Conservation (phyloP, 2,329 filamentous ascomycete genomes). For the Neodidymelliopsis sp. region DNA sequence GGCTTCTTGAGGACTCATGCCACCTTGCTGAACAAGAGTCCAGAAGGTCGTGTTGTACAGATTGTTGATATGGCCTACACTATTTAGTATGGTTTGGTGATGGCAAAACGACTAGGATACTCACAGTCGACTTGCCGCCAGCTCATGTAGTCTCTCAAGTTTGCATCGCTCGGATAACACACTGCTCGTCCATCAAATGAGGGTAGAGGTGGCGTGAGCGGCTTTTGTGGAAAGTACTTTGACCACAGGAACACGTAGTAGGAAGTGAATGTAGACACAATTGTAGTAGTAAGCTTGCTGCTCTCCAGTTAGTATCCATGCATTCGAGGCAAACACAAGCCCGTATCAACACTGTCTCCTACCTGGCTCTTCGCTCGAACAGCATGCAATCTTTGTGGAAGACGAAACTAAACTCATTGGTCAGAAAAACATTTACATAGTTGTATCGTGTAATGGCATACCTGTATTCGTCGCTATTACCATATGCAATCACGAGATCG, state of each 20-base stretch:
- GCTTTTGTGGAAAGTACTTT: conserved; percentile 73
- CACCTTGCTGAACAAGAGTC: conserved; percentile 81
- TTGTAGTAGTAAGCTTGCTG: conserved; percentile 88
- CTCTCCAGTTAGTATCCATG: conserved; percentile 25
- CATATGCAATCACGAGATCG: conserved; percentile 88
- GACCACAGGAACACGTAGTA: conserved; percentile 88
- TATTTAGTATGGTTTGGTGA: too few species aligned
- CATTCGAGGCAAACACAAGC: too few species aligned
- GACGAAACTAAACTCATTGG: conserved; percentile 74
- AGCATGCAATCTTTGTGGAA: conserved; percentile 83
- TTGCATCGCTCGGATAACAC: conserved; percentile 81
- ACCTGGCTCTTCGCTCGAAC: conserved; percentile 86
- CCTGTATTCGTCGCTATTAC: conserved; percentile 94
- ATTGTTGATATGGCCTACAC: conserved; percentile 98
- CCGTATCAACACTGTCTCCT: too few species aligned
- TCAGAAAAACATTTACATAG: background rate
- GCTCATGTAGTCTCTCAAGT: conserved; percentile 92
- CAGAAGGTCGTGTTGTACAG: conserved; percentile 98
- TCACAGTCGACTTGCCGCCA: conserved; percentile 97
- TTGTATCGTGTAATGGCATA: conserved; percentile 45
- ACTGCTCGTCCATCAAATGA: conserved; percentile 94
- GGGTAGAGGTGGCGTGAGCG: conserved; percentile 77
- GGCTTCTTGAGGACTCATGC: conserved; percentile 77
- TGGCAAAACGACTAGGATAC: conserved; percentile 49
- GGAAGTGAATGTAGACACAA: conserved; percentile 92